A percentile compares a stretch with the other conserved stretches of the same genome.
Evolutionary conservation across 2,329 filamentous ascomycete genomes (phyloP).

Genomic region (Ramichloridium luteum): DNA sequence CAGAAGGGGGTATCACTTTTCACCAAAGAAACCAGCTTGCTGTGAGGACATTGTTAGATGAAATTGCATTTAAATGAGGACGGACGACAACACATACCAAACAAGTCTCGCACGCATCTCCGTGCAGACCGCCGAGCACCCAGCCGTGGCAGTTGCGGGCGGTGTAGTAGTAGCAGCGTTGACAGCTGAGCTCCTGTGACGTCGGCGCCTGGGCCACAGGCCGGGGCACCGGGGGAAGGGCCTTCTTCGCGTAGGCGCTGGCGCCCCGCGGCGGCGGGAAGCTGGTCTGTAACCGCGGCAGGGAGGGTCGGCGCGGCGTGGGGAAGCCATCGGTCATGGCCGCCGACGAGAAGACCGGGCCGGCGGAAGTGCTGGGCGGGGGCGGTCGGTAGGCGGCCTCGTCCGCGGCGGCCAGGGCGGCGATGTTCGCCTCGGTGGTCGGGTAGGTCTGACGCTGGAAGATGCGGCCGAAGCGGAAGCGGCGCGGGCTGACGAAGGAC

Average conservation of each 20-base stretch:
- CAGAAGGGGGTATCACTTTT: no score
- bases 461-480: conserved; percentile 14
- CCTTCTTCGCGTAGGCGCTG: conserved; percentile 12
- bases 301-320: conserved; percentile 12
- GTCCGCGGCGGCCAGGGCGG: conserved; percentile 3
- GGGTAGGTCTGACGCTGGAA: conserved; percentile 18
- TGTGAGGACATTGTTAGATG: conserved; percentile 9
- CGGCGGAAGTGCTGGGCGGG: conserved; percentile 6
- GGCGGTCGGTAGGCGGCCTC: conserved; percentile 5
- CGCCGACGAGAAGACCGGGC: conserved; percentile 1
- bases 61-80: neutral
- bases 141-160: conserved; percentile 26
- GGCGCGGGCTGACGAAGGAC: conserved; percentile 11
- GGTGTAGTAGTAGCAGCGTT: conserved; percentile 26
- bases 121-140: conserved; percentile 22
- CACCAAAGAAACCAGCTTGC: conserved; percentile 23
- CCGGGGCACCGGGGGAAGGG: conserved; percentile 13
- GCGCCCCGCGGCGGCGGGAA: conserved; percentile 15
- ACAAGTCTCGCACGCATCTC: conserved; percentile 25
- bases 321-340: no score
- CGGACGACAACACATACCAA: conserved; percentile 12
- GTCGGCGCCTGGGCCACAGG: conserved; percentile 3
- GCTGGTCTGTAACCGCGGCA: conserved; percentile 17
- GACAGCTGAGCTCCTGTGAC: conserved; percentile 21
- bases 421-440: conserved; percentile 4